These are phyloP conservation scores for Laburnicola sp. DNA, from an alignment of 2,329 filamentous ascomycete species.

Conservation along the genomic window DNA sequence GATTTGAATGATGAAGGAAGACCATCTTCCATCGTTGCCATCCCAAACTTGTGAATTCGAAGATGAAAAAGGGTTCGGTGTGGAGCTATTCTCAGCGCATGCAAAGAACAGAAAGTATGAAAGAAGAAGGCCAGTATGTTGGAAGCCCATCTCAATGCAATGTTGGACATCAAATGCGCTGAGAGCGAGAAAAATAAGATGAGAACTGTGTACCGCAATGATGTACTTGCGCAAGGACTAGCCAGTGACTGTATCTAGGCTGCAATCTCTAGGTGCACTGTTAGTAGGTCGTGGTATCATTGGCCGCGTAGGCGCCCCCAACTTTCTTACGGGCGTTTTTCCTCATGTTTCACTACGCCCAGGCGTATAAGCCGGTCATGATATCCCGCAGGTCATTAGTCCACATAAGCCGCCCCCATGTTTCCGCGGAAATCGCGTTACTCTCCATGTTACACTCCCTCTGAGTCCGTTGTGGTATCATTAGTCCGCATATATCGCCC, in stretches of 20 bases:
- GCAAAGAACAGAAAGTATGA: neutral
- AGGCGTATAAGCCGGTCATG: too few species aligned
- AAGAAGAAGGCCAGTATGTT: neutral
- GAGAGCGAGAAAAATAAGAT: neutral
- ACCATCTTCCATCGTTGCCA: slow-evolving; percentile 13
- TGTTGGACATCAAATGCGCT: neutral
- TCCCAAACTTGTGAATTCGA: slow-evolving; percentile 3
- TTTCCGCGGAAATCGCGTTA: too few species aligned
- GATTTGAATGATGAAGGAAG: slow-evolving; percentile 7
- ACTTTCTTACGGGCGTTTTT: too few species aligned
- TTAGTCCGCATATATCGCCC: too few species aligned
- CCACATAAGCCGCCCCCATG: too few species aligned
- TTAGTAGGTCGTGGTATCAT: too few species aligned
- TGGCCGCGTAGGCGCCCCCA: too few species aligned
- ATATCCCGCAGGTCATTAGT: neutral
- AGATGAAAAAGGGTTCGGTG: neutral
- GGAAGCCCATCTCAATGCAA: neutral
- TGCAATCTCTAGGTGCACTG: too few species aligned
- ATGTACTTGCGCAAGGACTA: neutral
- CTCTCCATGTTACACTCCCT: too few species aligned
- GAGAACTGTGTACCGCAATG: neutral
- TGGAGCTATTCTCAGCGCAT: neutral
- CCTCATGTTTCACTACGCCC: too few species aligned
- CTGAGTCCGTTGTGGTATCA: too few species aligned
- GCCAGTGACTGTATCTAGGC: too few species aligned